These are phyloP conservation scores for Raffaelea deltoideospora DNA, from an alignment of 2,329 filamentous ascomycete genomes.

Conservation along the genomic window DNA sequence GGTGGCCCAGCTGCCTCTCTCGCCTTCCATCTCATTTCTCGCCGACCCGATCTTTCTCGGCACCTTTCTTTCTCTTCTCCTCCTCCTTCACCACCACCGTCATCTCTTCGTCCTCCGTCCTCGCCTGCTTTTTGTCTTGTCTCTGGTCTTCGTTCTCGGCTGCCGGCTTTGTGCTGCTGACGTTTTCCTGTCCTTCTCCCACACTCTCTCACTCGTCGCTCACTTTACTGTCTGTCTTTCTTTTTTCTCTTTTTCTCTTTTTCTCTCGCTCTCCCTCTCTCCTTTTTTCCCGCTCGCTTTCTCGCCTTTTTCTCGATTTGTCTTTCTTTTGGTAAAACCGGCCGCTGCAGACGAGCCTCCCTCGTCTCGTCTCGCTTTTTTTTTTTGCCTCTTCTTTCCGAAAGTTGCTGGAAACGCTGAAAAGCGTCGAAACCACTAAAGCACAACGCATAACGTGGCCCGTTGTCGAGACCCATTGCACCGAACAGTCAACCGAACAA, in stretches of 20 bases:
- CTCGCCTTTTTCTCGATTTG: not conserved
- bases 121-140: not conserved
- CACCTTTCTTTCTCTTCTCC: not conserved
- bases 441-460: too few relatives aligned
- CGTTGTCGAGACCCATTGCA: too few relatives aligned
- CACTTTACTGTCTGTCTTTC: slow-evolving; percentile 1
- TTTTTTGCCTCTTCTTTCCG: not conserved
- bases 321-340: too few relatives aligned
- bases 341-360: slow-evolving; percentile 6
- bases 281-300: not conserved
- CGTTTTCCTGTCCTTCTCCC: not conserved
- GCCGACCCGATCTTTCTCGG: not conserved
- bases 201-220: not conserved
- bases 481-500: too few relatives aligned
- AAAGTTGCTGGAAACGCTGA: too few relatives aligned
- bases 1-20: not conserved
- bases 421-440: too few relatives aligned
- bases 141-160: not conserved
- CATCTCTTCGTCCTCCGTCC: not conserved
- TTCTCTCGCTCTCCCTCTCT: not conserved
- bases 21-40: not conserved
- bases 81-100: not conserved
- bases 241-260: not conserved
- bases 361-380: not conserved
- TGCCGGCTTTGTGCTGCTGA: too few relatives aligned